Evolutionary conservation across 257 asterid species (phyloP).

Genomic region (Euphrasia confusa): DNA sequence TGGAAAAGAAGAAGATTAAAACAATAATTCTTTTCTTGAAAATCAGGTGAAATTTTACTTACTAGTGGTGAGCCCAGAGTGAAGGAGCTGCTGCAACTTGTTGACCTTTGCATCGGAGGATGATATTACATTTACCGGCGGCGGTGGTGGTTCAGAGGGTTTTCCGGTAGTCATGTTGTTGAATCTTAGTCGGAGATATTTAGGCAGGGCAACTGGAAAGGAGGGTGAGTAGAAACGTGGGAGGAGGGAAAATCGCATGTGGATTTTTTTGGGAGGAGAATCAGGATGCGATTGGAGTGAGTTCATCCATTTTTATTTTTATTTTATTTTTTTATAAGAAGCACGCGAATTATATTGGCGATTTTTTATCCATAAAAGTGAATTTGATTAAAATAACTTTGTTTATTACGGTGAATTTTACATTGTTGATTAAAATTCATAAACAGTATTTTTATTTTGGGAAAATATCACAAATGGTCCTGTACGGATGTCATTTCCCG

Average conservation of each 20-base stretch:
- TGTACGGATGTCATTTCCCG: no score
- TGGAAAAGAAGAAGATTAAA: not conserved
- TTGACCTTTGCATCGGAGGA: constrained; percentile 24
- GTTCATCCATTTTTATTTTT: no score
- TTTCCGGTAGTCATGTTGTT: constrained; percentile 24
- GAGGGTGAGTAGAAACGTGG: constrained; percentile 9
- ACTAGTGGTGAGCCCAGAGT: constrained; percentile 36
- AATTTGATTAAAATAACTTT: no score
- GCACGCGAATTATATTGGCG: no score
- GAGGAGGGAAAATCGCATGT: constrained; percentile 28
- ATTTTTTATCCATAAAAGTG: no score
- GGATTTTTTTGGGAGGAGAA: constrained; percentile 1
- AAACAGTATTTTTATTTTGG: no score
- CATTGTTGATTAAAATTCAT: no score
- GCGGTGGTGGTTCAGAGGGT: constrained; percentile 1
- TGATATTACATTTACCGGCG: not conserved
- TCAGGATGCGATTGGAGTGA: no score
- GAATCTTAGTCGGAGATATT: constrained; percentile 13
- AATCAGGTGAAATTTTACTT: constrained; percentile 9
- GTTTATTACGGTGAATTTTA: no score
- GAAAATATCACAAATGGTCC: no score
- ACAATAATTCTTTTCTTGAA: not conserved
- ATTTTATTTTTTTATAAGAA: no score
- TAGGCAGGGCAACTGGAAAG: constrained; percentile 11
- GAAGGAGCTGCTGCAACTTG: constrained; percentile 42